Percentiles rank a stretch among this genome's conserved stretches.
phyloP scores from a whole-genome alignment of 2,329 filamentous ascomycete species.

The Fusarium goolgardi region DNA sequence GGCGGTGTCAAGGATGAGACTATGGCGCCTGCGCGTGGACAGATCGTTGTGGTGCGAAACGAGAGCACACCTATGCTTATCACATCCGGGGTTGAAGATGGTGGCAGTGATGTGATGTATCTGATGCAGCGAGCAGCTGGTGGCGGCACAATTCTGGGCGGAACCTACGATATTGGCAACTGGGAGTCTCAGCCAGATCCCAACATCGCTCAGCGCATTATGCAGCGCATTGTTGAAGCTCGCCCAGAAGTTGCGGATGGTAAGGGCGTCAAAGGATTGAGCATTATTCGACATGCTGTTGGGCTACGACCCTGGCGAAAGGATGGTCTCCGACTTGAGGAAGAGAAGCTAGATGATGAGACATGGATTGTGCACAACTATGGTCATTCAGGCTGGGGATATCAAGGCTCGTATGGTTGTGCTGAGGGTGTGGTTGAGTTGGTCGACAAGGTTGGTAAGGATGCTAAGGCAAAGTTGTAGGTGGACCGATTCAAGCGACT shows the following conservation, averaged over 20 bases:
- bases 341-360: conserved; percentile 60
- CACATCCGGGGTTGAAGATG: conserved; percentile 79
- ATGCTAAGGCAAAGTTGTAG: conserved; percentile 48
- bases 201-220: conserved; percentile 83
- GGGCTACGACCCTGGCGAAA: conserved; percentile 81
- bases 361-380: conserved; percentile 82
- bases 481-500: conserved; percentile 21
- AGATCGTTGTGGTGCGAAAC: conserved; percentile 86
- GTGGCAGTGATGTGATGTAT: conserved; percentile 78
- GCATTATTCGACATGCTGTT: conserved; percentile 83
- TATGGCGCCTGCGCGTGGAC: conserved; percentile 82
- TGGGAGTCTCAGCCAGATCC: conserved; percentile 85
- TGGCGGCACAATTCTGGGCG: conserved; percentile 90
- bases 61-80: conserved; percentile 76
- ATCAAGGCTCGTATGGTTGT: conserved; percentile 76
- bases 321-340: conserved; percentile 80
- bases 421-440: conserved; percentile 73
- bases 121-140: conserved; percentile 82
- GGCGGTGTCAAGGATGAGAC: conserved; percentile 83
- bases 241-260: conserved; percentile 73
- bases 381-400: conserved; percentile 84
- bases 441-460: conserved; percentile 68
- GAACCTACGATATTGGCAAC: conserved; percentile 80
- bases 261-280: conserved; percentile 77
- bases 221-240: conserved; percentile 77